phyloP scores from a whole-genome alignment of 2,329 filamentous ascomycete genomes.

The Paraconiothyrium brasiliense region DNA sequence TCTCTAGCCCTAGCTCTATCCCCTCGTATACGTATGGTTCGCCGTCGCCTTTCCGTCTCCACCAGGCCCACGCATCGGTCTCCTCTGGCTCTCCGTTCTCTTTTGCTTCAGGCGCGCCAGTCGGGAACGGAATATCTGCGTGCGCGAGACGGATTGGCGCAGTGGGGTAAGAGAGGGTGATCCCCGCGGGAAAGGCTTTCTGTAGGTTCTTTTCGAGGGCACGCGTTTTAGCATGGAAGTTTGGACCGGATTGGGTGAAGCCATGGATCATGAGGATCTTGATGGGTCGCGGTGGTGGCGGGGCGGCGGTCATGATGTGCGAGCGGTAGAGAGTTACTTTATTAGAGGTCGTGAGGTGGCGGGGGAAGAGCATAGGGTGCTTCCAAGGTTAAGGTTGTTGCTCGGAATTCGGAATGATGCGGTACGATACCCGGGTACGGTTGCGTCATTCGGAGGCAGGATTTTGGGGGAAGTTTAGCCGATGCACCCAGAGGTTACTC shows the following conservation, averaged over 20 bases:
- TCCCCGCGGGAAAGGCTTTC: conserved; percentile 72
- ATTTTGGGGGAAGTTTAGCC: background rate
- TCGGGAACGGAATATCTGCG: conserved; percentile 64
- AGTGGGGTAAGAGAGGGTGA: conserved; percentile 59
- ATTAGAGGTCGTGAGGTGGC: conserved; percentile 28
- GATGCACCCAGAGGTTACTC: background rate
- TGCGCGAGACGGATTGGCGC: conserved; percentile 54
- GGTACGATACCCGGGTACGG: background rate
- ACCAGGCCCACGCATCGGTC: conserved; percentile 84
- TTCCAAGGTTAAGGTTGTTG: background rate
- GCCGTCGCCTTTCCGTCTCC: conserved; percentile 71
- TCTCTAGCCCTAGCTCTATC: conserved; percentile 72
- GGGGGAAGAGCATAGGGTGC: conserved; percentile 4
- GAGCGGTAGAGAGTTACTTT: conserved; percentile 28
- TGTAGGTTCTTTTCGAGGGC: conserved; percentile 81
- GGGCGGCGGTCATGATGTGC: conserved; percentile 43
- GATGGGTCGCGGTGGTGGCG: conserved; percentile 47
- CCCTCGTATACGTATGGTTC: conserved; percentile 68
- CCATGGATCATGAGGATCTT: conserved; percentile 67
- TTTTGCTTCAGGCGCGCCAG: conserved; percentile 26
- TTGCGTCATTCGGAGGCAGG: background rate
- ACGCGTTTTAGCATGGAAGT: conserved; percentile 89
- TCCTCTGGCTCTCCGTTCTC: conserved; percentile 57
- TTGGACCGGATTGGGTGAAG: conserved; percentile 87
- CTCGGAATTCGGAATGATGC: conserved; percentile 11